phyloP scores from a whole-genome alignment of 768 basidiomycete genomes.

The Pisolithus microcarpus region DNA sequence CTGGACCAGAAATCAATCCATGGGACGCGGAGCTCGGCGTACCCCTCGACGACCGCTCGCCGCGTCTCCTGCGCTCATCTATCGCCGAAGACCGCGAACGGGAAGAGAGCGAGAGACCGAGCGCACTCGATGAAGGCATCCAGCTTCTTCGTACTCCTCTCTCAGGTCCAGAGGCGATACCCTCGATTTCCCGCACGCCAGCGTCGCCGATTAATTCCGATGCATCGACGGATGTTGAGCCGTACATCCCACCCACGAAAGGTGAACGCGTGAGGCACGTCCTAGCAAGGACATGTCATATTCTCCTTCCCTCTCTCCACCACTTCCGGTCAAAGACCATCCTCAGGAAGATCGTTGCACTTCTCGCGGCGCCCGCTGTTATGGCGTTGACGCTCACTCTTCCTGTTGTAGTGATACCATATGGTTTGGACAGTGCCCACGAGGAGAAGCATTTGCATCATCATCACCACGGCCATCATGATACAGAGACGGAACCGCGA shows the following conservation, averaged over 20 bases:
- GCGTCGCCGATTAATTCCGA: constrained; percentile 36
- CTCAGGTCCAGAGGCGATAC: constrained; percentile 32
- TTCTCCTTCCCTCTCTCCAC: constrained; percentile 81
- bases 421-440: constrained; percentile 19
- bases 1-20: constrained; percentile 31
- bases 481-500: constrained; percentile 28
- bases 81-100: constrained; percentile 13
- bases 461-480: constrained; percentile 17
- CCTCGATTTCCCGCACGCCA: constrained; percentile 53
- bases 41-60: constrained; percentile 46
- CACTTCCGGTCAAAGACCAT: constrained; percentile 64
- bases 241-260: constrained; percentile 34
- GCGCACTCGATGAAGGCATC: constrained; percentile 9
- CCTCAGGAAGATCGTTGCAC: constrained; percentile 60
- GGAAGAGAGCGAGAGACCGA: constrained; percentile 6
- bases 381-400: constrained; percentile 83
- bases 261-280: constrained; percentile 30
- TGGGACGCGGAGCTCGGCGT: constrained; percentile 48
- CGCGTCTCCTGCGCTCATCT: constrained; percentile 26
- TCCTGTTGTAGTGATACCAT: constrained; percentile 76
- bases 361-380: constrained; percentile 85
- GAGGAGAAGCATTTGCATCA: constrained; percentile 17
- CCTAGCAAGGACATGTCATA: constrained; percentile 42
- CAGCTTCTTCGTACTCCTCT: constrained; percentile 9
- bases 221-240: constrained; percentile 39